phyloP scores from a whole-genome alignment of 495 filamentous ascomycete genomes.

The Penicillium bovifimosum region DNA sequence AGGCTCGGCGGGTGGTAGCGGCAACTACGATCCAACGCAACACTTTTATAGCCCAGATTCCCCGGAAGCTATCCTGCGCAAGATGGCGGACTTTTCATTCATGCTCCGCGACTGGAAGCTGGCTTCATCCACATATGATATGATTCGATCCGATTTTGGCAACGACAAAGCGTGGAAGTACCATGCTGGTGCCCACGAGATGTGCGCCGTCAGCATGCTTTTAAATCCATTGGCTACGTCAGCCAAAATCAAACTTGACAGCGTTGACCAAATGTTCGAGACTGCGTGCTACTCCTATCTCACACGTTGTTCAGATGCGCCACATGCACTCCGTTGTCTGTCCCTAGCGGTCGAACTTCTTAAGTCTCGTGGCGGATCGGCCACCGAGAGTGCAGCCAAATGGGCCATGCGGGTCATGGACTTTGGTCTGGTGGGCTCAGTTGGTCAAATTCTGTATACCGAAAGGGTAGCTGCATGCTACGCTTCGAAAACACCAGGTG shows the following conservation, averaged over 20 bases:
- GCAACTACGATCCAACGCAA: slow-evolving; percentile 71
- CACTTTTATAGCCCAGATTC: slow-evolving; percentile 80
- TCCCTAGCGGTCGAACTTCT: slow-evolving; percentile 76
- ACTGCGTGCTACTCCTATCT: slow-evolving; percentile 87
- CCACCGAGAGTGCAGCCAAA: slow-evolving; percentile 77
- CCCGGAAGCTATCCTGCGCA: slow-evolving; percentile 85
- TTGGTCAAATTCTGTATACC: slow-evolving; percentile 72
- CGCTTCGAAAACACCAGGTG: slow-evolving; percentile 59
- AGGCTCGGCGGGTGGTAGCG: slow-evolving; percentile 38
- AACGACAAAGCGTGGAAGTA: slow-evolving; percentile 97
- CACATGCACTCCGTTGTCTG: slow-evolving; percentile 72
- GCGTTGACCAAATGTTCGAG: slow-evolving; percentile 78
- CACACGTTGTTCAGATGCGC: slow-evolving; percentile 68
- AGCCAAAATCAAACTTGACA: slow-evolving; percentile 69
- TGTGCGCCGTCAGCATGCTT: slow-evolving; percentile 78
- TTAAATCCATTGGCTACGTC: slow-evolving; percentile 65
- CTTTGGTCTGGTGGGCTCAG: slow-evolving; percentile 61
- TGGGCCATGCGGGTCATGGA: slow-evolving; percentile 82
- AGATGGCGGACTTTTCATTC: slow-evolving; percentile 90
- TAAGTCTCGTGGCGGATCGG: slow-evolving; percentile 66
- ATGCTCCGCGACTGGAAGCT: slow-evolving; percentile 95
- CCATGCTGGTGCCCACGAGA: slow-evolving; percentile 87
- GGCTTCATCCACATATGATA: slow-evolving; percentile 83
- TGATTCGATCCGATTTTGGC: slow-evolving; percentile 78
- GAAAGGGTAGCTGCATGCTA: slow-evolving; percentile 85